A percentile compares a stretch with the other conserved stretches of the same genome.
phyloP scores from a whole-genome alignment of 768 basidiomycete genomes.

The Galerina sulciceps region DNA sequence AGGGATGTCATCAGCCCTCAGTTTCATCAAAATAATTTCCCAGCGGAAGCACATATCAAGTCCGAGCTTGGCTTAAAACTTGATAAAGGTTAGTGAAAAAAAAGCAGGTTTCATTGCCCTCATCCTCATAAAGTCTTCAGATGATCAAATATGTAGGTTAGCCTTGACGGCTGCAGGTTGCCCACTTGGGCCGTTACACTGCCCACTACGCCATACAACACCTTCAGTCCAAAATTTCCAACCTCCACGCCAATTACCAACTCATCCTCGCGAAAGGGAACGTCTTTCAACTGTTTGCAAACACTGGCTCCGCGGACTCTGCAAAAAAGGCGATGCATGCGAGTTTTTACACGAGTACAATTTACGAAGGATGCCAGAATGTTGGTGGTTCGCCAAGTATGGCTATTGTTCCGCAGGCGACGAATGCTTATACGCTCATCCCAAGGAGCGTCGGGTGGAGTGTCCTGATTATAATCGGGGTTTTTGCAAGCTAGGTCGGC shows the following conservation, averaged over 20 bases:
- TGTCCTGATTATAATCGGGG: conserved; percentile 97
- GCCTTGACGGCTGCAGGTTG: conserved; percentile 82
- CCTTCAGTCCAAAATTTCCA: conserved; percentile 91
- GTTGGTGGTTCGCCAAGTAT: conserved; percentile 98
- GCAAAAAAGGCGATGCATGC: conserved; percentile 97
- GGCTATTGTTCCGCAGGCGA: conserved; percentile 97
- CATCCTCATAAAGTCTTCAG: conserved; percentile 42
- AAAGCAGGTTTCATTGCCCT: neutral
- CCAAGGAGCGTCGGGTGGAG: conserved; percentile 87
- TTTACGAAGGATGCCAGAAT: conserved; percentile 96
- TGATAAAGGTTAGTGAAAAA: conserved; percentile 75
- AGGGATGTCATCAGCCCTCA: conserved; percentile 83
- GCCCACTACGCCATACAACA: conserved; percentile 89
- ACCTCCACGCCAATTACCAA: conserved; percentile 80
- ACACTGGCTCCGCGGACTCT: conserved; percentile 97
- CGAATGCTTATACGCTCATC: conserved; percentile 96
- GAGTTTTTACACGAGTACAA: conserved; percentile 99
- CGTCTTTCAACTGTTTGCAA: conserved; percentile 94
- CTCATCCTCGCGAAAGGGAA: conserved; percentile 83
- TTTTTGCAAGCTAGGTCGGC: conserved; percentile 83
- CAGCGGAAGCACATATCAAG: conserved; percentile 82
- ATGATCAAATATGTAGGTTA: conserved; percentile 92
- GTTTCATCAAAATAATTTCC: conserved; percentile 92
- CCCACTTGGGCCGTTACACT: conserved; percentile 89
- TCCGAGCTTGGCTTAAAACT: conserved; percentile 83